phyloP scores from a whole-genome alignment of 1,284 basidiomycete species.

The Hemileia vastatrix region DNA sequence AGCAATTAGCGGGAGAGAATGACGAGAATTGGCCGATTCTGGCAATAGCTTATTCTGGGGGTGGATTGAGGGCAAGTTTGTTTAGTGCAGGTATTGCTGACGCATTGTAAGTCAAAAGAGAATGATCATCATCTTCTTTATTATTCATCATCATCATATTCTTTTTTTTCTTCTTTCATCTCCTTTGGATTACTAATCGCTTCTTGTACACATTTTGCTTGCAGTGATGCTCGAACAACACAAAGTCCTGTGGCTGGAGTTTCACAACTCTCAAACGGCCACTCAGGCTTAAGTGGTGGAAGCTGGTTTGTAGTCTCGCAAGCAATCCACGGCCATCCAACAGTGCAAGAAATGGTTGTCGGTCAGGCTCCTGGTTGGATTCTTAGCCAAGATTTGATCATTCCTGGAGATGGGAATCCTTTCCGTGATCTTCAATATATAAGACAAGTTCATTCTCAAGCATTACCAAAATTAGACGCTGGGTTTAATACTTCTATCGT shows the following conservation, averaged over 20 bases:
- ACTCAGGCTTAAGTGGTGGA: constrained; percentile 11
- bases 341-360: constrained; percentile 1
- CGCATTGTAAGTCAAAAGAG: constrained; percentile 5
- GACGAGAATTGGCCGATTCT: constrained; percentile 1
- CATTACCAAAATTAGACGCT: too few species aligned
- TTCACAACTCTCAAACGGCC: constrained; percentile 2
- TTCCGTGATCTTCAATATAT: too few species aligned
- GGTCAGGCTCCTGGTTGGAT: constrained; percentile 1
- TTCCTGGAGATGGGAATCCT: constrained; percentile 9
- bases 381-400: constrained; percentile 2
- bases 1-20: neutral
- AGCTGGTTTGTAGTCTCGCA: constrained; percentile 6
- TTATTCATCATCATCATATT: neutral
- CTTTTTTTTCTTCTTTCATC: neutral
- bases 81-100: constrained; percentile 12
- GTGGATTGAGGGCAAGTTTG: constrained; percentile 6
- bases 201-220: neutral
- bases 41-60: constrained; percentile 11
- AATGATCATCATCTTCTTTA: too few species aligned
- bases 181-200: neutral
- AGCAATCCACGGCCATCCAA: constrained; percentile 3
- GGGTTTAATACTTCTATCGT: constrained; percentile 5
- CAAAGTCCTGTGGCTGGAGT: constrained; percentile 9
- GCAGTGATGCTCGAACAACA: constrained; percentile 8
- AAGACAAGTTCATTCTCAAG: too few species aligned